Percentiles rank a stretch among this genome's conserved stretches.
These are phyloP conservation scores for Lanmaoa pseudosensibilis DNA, from an alignment of 768 basidiomycete genomes.

Conservation along the genomic window DNA sequence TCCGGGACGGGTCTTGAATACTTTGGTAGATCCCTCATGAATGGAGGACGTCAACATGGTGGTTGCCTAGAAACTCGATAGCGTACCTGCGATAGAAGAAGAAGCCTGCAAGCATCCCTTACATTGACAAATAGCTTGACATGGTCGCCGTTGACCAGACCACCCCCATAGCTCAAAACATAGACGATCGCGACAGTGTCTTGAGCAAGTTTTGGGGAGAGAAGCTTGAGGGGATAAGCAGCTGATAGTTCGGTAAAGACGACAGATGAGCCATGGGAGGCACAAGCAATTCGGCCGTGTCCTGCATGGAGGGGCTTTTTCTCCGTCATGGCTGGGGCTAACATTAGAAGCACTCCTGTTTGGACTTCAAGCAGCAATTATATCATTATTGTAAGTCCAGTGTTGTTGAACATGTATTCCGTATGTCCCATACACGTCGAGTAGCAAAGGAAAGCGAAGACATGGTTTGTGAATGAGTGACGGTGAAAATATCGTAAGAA, in stretches of 20 bases:
- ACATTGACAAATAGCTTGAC: conserved; percentile 65
- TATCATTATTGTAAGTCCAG: conserved; percentile 22
- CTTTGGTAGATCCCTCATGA: conserved; percentile 85
- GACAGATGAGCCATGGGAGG: conserved; percentile 52
- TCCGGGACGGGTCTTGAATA: conserved; percentile 81
- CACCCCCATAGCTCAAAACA: conserved; percentile 86
- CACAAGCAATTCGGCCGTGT: conserved; percentile 56
- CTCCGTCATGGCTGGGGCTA: not conserved
- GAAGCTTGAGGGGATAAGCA: conserved; percentile 84
- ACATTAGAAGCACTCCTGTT: not conserved
- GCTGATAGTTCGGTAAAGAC: conserved; percentile 75
- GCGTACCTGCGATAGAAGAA: conserved; percentile 83
- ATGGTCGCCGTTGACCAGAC: conserved; percentile 83
- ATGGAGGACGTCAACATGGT: conserved; percentile 1
- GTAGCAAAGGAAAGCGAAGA: conserved; percentile 18
- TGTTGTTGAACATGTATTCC: conserved; percentile 35
- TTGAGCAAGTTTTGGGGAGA: conserved; percentile 62
- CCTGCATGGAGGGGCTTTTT: conserved; percentile 36
- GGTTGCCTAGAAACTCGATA: not conserved
- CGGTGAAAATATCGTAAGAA: conserved; percentile 29
- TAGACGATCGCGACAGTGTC: conserved; percentile 68
- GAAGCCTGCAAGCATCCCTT: conserved; percentile 52
- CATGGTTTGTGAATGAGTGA: conserved; percentile 19
- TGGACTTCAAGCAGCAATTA: conserved; percentile 9
- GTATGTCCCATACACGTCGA: conserved; percentile 40